A percentile compares a stretch with the other conserved stretches of the same genome.
phyloP scores from a whole-genome alignment of 208 protist species.

The Porcisia deanei region DNA sequence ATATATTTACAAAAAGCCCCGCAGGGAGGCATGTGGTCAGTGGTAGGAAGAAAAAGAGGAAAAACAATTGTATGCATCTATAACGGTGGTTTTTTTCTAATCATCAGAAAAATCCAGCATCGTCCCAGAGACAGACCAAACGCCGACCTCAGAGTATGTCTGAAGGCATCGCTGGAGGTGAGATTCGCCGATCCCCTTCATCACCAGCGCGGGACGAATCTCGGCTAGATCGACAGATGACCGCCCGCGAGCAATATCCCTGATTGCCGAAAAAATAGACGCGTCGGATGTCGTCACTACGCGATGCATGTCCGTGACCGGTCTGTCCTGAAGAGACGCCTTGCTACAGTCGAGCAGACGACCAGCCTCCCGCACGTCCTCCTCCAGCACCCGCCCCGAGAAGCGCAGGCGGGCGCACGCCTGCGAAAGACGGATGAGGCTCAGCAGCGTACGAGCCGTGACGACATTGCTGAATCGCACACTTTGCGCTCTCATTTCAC shows the following conservation, averaged over 20 bases:
- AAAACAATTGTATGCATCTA: slow-evolving; percentile 20
- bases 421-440: slow-evolving; percentile 96
- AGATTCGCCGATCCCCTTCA: slow-evolving; percentile 76
- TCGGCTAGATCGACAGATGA: slow-evolving; percentile 60
- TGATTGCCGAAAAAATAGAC: slow-evolving; percentile 80
- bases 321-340: slow-evolving; percentile 72
- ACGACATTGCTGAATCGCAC: slow-evolving; percentile 80
- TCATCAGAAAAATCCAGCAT: slow-evolving; percentile 78
- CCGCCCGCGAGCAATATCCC: slow-evolving; percentile 70
- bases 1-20: background rate
- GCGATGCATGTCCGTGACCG: slow-evolving; percentile 43
- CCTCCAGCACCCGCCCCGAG: slow-evolving; percentile 69
- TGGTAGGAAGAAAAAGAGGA: background rate
- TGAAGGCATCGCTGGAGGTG: slow-evolving; percentile 80
- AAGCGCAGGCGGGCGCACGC: slow-evolving; percentile 91
- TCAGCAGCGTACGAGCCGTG: slow-evolving; percentile 83
- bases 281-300: slow-evolving; percentile 77
- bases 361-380: slow-evolving; percentile 92
- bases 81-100: slow-evolving; percentile 5
- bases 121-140: slow-evolving; percentile 70
- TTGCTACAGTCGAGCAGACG: slow-evolving; percentile 89
- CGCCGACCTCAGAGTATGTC: slow-evolving; percentile 82
- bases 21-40: background rate
- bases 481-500: slow-evolving; percentile 88
- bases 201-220: slow-evolving; percentile 75